A percentile compares a stretch with the other conserved stretches of the same genome.
phyloP scores from a whole-genome alignment of 441 rosid genomes.

The Croton setiger region DNA sequence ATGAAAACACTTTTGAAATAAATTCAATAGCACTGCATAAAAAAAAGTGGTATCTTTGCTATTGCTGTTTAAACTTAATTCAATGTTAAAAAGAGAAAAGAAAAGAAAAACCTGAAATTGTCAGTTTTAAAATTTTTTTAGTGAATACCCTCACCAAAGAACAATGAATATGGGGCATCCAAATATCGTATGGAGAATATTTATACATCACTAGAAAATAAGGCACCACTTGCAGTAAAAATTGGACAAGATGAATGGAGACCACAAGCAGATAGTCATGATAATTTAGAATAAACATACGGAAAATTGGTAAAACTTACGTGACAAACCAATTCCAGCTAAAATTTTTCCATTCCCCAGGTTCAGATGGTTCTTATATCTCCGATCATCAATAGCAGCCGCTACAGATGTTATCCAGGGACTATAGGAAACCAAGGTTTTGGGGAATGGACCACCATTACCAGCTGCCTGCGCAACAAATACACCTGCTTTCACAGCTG shows the following conservation, averaged over 20 bases:
- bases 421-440: slow-evolving; percentile 92
- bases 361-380: slow-evolving; percentile 87
- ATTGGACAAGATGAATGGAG: background rate
- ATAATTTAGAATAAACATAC: slow-evolving; percentile 8
- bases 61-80: background rate
- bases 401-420: slow-evolving; percentile 98
- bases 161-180: background rate
- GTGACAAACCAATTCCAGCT: slow-evolving; percentile 81
- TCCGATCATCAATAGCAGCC: slow-evolving; percentile 95
- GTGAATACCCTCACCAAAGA: background rate
- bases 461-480: slow-evolving; percentile 99
- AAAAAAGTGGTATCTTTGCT: background rate
- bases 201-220: background rate
- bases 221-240: background rate
- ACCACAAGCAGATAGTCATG: background rate
- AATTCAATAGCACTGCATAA: slow-evolving; percentile 3
- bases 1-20: background rate
- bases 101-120: background rate
- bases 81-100: background rate
- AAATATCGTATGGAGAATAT: background rate
- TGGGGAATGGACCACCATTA: slow-evolving; percentile 97
- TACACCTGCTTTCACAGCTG: slow-evolving; percentile 96
- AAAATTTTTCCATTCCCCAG: slow-evolving; percentile 87
- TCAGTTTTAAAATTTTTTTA: background rate
- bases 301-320: slow-evolving; percentile 42